phyloP scores from a whole-genome alignment of 208 protist species.

The Crithidia bombi region DNA sequence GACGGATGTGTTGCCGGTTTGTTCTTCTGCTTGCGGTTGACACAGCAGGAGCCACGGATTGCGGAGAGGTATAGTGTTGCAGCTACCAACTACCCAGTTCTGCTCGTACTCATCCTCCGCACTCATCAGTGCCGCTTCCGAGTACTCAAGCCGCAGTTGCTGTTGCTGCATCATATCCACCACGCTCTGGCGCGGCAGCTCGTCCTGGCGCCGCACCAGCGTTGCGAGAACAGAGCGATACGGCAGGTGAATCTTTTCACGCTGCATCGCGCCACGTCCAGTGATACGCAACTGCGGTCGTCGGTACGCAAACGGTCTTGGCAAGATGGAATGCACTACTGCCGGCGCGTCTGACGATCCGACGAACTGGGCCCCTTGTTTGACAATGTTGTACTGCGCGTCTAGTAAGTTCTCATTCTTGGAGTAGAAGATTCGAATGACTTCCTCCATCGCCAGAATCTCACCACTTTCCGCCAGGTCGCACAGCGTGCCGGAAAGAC shows the following conservation, averaged over 20 bases:
- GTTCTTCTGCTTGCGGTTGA: conserved; percentile 35
- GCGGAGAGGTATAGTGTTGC: conserved; percentile 26
- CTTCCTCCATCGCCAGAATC: conserved; percentile 75
- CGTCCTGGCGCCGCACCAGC: conserved; percentile 36
- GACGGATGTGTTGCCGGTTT: conserved; percentile 9
- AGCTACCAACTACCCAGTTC: conserved; percentile 16
- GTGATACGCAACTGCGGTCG: conserved; percentile 42
- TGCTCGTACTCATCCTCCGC: conserved; percentile 58
- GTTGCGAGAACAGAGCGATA: conserved; percentile 48
- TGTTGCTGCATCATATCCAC: conserved; percentile 64
- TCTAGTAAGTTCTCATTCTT: conserved; percentile 77
- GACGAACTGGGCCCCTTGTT: conserved; percentile 57
- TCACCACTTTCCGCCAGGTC: conserved; percentile 71
- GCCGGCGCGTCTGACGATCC: conserved; percentile 47
- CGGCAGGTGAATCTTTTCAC: conserved; percentile 19
- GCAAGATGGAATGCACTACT: conserved; percentile 79
- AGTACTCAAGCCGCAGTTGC: conserved; percentile 51
- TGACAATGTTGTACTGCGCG: conserved; percentile 83
- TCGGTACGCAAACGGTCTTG: conserved; percentile 72
- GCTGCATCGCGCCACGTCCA: conserved; percentile 8
- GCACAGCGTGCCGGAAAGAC: conserved; percentile 73
- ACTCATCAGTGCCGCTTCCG: conserved; percentile 68
- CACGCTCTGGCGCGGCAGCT: conserved; percentile 63
- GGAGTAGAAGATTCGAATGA: conserved; percentile 69
- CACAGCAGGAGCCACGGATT: conserved; percentile 62